Percentiles rank a stretch among this genome's conserved stretches.
phyloP scores from a whole-genome alignment of 805 yeast species.

The Pichia thaimueangensis region DNA sequence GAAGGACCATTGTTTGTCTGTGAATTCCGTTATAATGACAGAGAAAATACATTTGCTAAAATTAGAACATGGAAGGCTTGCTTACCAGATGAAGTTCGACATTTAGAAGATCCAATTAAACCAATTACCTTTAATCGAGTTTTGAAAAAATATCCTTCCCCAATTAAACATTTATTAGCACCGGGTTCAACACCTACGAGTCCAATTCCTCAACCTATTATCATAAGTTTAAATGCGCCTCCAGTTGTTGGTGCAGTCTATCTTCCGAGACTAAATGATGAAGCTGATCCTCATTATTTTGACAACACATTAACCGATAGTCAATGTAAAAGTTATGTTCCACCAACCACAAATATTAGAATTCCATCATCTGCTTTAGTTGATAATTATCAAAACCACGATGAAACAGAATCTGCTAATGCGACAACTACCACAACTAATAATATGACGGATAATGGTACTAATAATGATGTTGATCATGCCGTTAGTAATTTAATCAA shows the following conservation, averaged over 20 bases:
- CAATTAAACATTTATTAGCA: conserved; percentile 71
- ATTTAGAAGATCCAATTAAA: conserved; percentile 70
- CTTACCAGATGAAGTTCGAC: conserved; percentile 92
- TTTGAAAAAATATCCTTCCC: conserved; percentile 74
- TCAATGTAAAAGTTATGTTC: conserved; percentile 27
- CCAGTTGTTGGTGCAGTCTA: conserved; percentile 93
- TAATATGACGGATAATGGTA: background rate
- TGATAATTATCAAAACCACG: conserved; percentile 6
- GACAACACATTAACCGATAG: conserved; percentile 23
- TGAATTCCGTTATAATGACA: conserved; percentile 90
- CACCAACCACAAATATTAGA: conserved; percentile 27
- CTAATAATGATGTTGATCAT: background rate
- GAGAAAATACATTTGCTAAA: conserved; percentile 83
- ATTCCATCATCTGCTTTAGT: conserved; percentile 16
- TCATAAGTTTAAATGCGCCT: conserved; percentile 81
- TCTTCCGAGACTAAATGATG: conserved; percentile 62
- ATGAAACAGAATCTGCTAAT: background rate
- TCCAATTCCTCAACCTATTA: conserved; percentile 75
- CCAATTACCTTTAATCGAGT: conserved; percentile 61
- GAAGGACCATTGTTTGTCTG: conserved; percentile 89
- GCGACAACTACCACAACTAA: background rate
- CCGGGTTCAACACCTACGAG: conserved; percentile 66
- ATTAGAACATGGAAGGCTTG: conserved; percentile 99
- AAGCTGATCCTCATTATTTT: conserved; percentile 72
- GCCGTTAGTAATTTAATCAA: background rate